Evolutionary conservation across 2,329 filamentous ascomycete species (phyloP).

Genomic region (Curvularia spicifera): DNA sequence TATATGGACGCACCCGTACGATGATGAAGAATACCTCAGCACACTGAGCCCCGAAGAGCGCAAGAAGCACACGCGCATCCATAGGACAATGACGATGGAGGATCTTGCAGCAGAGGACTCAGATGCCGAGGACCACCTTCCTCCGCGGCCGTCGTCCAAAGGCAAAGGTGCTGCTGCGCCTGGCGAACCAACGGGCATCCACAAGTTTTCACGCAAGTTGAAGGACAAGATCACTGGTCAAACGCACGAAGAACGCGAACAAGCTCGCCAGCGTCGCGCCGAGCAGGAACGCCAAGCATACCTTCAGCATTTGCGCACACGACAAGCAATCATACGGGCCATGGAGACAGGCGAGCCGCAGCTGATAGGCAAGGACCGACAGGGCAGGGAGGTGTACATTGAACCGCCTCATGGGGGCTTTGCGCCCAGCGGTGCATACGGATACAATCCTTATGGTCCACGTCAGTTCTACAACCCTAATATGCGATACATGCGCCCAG

Average conservation of each 20-base stretch:
- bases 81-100: conserved; percentile 49
- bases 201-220: conserved; percentile 61
- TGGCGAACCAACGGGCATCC: conserved; percentile 44
- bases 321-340: conserved; percentile 59
- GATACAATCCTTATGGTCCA: conserved; percentile 55
- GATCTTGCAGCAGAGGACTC: conserved; percentile 55
- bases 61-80: conserved; percentile 52
- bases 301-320: conserved; percentile 58
- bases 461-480: conserved; percentile 57
- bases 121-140: conserved; percentile 38
- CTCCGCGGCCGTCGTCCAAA: conserved; percentile 18
- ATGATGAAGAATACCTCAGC: conserved; percentile 62
- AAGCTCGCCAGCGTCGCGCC: conserved; percentile 54
- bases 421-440: conserved; percentile 43
- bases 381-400: conserved; percentile 65
- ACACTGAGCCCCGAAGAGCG: conserved; percentile 59
- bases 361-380: conserved; percentile 59
- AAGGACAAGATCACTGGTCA: conserved; percentile 66
- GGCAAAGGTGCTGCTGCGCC: conserved; percentile 9
- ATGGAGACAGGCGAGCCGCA: conserved; percentile 63
- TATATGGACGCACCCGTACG: conserved; percentile 68
- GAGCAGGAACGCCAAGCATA: conserved; percentile 61
- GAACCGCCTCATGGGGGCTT: conserved; percentile 57
- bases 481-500: conserved; percentile 58
- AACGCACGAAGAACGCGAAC: conserved; percentile 62